Percentiles rank a stretch among this genome's conserved stretches.
These are phyloP conservation scores for Naegleria gruberi DNA, from an alignment of 208 protist genomes.

Conservation along the genomic window DNA sequence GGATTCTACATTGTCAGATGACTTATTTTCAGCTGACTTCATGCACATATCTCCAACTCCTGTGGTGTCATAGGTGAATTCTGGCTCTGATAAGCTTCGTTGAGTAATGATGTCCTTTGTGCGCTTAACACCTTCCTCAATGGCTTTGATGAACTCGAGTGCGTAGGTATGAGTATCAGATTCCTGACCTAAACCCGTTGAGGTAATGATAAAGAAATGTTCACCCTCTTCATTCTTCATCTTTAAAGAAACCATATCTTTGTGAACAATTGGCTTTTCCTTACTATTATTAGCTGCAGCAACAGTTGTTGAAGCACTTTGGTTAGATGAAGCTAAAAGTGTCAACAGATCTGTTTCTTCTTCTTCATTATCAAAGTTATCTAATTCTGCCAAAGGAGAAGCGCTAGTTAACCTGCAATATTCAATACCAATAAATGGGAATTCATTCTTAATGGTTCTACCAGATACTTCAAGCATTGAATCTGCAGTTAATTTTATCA, in stretches of 20 bases:
- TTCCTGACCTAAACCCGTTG: neutral
- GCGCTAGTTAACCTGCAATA: neutral
- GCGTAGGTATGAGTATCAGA: neutral
- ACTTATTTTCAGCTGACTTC: neutral
- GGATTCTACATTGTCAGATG: neutral
- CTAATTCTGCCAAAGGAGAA: neutral
- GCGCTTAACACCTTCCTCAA: neutral
- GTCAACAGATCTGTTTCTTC: neutral
- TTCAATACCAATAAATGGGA: conserved; percentile 9
- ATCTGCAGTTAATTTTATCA: neutral
- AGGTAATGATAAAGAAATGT: neutral
- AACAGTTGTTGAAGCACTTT: neutral
- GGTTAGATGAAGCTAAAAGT: neutral
- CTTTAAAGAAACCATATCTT: neutral
- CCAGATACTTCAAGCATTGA: neutral
- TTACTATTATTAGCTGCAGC: neutral
- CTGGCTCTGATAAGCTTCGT: neutral
- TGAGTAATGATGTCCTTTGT: neutral
- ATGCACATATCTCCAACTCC: neutral
- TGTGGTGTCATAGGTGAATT: neutral
- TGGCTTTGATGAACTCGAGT: neutral
- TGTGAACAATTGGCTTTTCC: neutral
- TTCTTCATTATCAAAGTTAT: neutral
- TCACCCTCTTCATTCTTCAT: neutral
- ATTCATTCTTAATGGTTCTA: conserved; percentile 1